A percentile compares a stretch with the other conserved stretches of the same genome.
Conservation (phyloP, 495 filamentous ascomycete genomes). For the Parathielavia hyrcaniae region DNA sequence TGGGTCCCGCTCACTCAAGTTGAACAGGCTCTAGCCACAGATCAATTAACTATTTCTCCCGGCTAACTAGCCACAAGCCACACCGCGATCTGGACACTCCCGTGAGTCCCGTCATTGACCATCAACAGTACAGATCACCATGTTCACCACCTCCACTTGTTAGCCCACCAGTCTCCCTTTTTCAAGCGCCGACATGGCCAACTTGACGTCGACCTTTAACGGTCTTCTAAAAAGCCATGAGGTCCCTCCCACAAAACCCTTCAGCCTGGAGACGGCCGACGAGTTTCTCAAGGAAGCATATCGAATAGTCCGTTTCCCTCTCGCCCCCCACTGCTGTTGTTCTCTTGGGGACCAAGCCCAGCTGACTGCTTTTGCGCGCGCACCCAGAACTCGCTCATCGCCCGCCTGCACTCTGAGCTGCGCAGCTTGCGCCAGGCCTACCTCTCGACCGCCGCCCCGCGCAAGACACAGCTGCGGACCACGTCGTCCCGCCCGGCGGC, state of each 20-base stretch:
- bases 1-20: no score
- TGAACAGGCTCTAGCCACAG: no score
- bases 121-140: background rate
- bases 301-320: slow-evolving; percentile 61
- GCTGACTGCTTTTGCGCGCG: slow-evolving; percentile 6
- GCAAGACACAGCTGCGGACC: slow-evolving; percentile 41
- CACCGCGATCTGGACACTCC: background rate
- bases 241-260: slow-evolving; percentile 38
- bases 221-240: slow-evolving; percentile 56
- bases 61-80: slow-evolving; percentile 1
- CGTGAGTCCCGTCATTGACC: slow-evolving; percentile 6
- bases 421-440: slow-evolving; percentile 80
- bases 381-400: slow-evolving; percentile 74
- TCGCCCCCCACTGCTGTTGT: background rate
- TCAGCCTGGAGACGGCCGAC: slow-evolving; percentile 54
- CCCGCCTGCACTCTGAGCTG: slow-evolving; percentile 68
- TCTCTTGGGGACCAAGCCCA: background rate
- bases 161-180: background rate
- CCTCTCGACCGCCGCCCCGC: slow-evolving; percentile 63
- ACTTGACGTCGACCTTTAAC: slow-evolving; percentile 68
- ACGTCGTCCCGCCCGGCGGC: slow-evolving; percentile 25
- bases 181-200: slow-evolving; percentile 45
- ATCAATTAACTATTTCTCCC: background rate
- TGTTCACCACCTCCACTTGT: background rate
- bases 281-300: slow-evolving; percentile 95